phyloP scores from a whole-genome alignment of 345 rosid genomes.

The Atalantia buxifolia region DNA sequence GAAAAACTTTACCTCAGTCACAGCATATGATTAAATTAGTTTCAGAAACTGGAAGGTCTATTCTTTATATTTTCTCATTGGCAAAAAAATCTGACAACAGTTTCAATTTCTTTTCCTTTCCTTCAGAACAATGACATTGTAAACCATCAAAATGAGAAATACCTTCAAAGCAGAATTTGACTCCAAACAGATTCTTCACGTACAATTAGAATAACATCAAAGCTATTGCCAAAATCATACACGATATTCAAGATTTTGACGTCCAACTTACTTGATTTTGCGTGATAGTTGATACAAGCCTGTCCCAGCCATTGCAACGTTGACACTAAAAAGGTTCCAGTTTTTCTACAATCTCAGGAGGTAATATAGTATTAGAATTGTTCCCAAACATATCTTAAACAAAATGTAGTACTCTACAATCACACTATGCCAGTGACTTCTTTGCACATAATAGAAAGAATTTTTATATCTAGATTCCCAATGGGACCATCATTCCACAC shows the following conservation, averaged over 20 bases:
- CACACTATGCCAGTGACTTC: not conserved
- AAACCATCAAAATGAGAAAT: too few species aligned
- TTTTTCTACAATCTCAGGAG: constrained; percentile 32
- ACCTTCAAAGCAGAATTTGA: not conserved
- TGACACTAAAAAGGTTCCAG: constrained; percentile 45
- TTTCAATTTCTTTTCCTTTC: not conserved
- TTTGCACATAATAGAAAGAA: not conserved
- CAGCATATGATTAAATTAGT: not conserved
- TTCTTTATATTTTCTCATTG: not conserved
- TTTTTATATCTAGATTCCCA: too few species aligned
- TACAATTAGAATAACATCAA: not conserved
- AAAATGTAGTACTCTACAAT: not conserved
- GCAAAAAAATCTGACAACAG: not conserved
- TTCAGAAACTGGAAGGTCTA: not conserved
- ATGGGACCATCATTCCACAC: too few species aligned
- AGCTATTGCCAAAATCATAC: not conserved
- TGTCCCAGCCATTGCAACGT: constrained; percentile 34
- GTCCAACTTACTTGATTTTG: constrained; percentile 36
- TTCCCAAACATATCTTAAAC: not conserved
- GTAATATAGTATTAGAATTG: not conserved
- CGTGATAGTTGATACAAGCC: constrained; percentile 42
- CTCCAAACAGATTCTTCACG: not conserved
- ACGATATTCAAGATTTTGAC: not conserved
- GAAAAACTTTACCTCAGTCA: not conserved
- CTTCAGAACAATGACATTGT: not conserved